phyloP scores from a whole-genome alignment of 23 red algal genomes.

The Gracilaria caudata region DNA sequence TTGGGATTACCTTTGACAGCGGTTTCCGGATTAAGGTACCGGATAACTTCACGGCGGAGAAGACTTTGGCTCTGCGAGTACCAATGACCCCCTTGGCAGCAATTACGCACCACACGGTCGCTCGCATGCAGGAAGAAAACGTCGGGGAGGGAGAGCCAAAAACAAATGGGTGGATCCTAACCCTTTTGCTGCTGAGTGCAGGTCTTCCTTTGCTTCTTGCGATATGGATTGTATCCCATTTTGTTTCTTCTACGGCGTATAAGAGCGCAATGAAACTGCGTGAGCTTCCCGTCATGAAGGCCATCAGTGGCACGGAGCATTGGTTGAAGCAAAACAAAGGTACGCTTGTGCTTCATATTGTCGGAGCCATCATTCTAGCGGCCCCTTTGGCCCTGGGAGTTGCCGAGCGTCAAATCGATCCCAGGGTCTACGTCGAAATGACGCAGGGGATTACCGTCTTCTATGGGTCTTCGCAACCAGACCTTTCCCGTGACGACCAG shows the following conservation, averaged over 20 bases:
- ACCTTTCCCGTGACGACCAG: conserved; percentile 16
- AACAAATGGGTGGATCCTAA: conserved; percentile 4
- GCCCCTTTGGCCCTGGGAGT: conserved; percentile 22
- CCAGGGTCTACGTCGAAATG: conserved; percentile 19
- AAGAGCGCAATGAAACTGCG: not conserved
- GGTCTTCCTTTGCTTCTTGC: conserved; percentile 22
- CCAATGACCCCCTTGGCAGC: conserved; percentile 50
- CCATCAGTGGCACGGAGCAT: conserved; percentile 1
- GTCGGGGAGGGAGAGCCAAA: conserved; percentile 12
- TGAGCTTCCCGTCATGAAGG: not conserved
- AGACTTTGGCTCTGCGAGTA: conserved; percentile 7
- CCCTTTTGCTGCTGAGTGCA: conserved; percentile 2
- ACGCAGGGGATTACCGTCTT: conserved; percentile 24
- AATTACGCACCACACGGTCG: conserved; percentile 30
- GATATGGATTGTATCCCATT: conserved; percentile 25
- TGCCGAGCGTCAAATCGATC: conserved; percentile 37
- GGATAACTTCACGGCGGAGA: conserved; percentile 6
- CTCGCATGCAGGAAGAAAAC: conserved; percentile 36
- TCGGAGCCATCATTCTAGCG: conserved; percentile 27
- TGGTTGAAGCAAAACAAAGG: conserved; percentile 19
- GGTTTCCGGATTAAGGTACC: conserved; percentile 30
- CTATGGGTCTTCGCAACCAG: conserved; percentile 18
- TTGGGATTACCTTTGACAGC: conserved; percentile 35
- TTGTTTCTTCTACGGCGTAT: not conserved
- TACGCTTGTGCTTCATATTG: conserved; percentile 10